These are phyloP conservation scores for Yamadazyma siamensis DNA, from an alignment of 1,139 yeast species.

Conservation along the genomic window DNA sequence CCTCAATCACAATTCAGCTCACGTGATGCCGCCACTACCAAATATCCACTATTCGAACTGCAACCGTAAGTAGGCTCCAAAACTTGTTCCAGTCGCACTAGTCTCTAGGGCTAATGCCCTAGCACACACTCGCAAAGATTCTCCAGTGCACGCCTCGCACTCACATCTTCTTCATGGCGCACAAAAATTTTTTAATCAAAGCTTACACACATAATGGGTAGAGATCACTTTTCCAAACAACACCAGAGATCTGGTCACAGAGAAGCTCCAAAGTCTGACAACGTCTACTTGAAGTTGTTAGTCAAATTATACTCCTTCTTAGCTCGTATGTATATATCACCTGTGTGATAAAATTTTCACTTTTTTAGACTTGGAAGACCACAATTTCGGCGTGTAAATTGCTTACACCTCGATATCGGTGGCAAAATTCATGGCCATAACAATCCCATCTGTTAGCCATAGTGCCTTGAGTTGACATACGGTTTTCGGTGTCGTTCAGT, in stretches of 20 bases:
- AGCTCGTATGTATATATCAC: conserved; percentile 78
- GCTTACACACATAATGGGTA: conserved; percentile 64
- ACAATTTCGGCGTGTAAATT: no score
- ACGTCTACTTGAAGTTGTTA: conserved; percentile 95
- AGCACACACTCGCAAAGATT: no score
- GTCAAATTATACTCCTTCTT: conserved; percentile 98
- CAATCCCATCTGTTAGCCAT: no score
- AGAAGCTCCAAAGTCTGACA: conserved; percentile 98
- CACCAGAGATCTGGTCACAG: conserved; percentile 97
- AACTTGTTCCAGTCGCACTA: no score
- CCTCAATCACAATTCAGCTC: no score
- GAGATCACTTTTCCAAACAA: conserved; percentile 95
- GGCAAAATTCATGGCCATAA: not conserved
- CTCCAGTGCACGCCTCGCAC: not conserved
- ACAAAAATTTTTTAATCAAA: no score
- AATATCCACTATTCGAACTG: no score
- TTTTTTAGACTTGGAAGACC: conserved; percentile 3
- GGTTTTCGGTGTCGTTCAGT: conserved; percentile 8
- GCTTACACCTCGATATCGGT: no score
- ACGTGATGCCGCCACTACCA: no score
- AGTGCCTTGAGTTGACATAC: conserved; percentile 8
- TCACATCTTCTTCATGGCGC: not conserved
- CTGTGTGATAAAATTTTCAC: conserved; percentile 3
- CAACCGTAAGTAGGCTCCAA: no score
- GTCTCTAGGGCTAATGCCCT: not conserved